Conservation (phyloP, 169 alveolate species). For the Plasmodium sp. region DNA sequence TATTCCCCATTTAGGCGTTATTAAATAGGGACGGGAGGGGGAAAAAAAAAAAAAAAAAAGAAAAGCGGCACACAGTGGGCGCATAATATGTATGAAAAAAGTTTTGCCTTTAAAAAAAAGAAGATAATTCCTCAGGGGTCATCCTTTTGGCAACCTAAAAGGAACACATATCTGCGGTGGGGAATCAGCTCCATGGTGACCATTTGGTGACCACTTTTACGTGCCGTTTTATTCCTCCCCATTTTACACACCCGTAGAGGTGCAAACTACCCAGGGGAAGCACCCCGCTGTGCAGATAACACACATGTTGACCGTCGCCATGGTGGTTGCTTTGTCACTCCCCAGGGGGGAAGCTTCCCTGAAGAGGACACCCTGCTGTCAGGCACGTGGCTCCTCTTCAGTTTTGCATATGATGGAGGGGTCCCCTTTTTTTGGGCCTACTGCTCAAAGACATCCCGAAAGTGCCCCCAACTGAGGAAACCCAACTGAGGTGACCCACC, state of each 20-base stretch:
- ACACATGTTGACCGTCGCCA: neutral
- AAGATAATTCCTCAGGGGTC: neutral
- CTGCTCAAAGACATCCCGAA: no score
- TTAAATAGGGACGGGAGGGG: neutral
- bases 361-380: neutral
- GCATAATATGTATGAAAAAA: neutral
- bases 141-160: neutral
- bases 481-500: neutral
- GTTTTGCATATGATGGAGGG: neutral
- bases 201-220: no score
- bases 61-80: neutral
- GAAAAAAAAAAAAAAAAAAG: no score
- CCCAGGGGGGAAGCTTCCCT: neutral
- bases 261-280: neutral
- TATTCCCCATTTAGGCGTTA: neutral
- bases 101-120: neutral
- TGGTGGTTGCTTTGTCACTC: neutral
- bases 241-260: neutral
- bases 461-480: neutral
- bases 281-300: neutral
- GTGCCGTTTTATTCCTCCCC: neutral
- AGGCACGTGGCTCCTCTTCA: neutral
- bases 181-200: neutral
- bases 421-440: no score
- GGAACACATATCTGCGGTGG: neutral